phyloP scores from a whole-genome alignment of 2,329 filamentous ascomycete species.

The Scedosporium aurantiacum region DNA sequence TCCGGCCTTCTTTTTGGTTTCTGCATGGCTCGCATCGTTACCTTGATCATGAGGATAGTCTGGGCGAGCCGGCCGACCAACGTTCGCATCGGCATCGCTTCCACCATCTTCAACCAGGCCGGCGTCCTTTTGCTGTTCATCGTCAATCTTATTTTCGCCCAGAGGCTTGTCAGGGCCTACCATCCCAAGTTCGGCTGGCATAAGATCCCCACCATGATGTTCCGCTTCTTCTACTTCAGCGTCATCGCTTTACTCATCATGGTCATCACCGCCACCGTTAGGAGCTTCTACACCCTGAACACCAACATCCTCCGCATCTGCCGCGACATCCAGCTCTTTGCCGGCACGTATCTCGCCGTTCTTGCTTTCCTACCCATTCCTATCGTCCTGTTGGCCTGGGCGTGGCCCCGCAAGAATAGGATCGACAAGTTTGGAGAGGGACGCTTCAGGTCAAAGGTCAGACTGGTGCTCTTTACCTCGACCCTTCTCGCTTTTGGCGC shows the following conservation, averaged over 20 bases:
- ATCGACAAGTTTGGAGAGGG: slow-evolving; percentile 49
- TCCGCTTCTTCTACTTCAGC: slow-evolving; percentile 47
- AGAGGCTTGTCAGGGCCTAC: slow-evolving; percentile 62
- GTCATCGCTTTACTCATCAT: slow-evolving; percentile 51
- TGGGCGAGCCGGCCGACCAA: slow-evolving; percentile 35
- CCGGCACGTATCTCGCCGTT: slow-evolving; percentile 51
- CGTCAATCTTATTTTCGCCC: slow-evolving; percentile 57
- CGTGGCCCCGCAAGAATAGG: slow-evolving; percentile 31
- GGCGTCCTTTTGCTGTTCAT: slow-evolving; percentile 55
- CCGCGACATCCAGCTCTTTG: slow-evolving; percentile 53
- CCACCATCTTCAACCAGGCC: slow-evolving; percentile 59
- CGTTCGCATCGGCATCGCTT: slow-evolving; percentile 40
- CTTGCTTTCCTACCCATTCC: slow-evolving; percentile 53
- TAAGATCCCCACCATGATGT: slow-evolving; percentile 33
- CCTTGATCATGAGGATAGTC: slow-evolving; percentile 40
- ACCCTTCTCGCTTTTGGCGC: slow-evolving; percentile 57
- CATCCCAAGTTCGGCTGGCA: slow-evolving; percentile 65
- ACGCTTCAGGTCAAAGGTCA: slow-evolving; percentile 54
- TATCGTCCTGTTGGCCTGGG: slow-evolving; percentile 38
- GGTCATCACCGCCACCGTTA: slow-evolving; percentile 53
- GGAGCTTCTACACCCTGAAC: slow-evolving; percentile 57
- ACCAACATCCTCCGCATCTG: slow-evolving; percentile 35
- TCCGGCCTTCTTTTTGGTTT: slow-evolving; percentile 48
- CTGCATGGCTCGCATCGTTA: slow-evolving; percentile 41
- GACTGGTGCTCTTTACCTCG: slow-evolving; percentile 48